Evolutionary conservation across 2,329 filamentous ascomycete genomes (phyloP), one percentile per base, ranked within the genome.

Genomic region (Trichophyton mentagrophytes): DNA sequence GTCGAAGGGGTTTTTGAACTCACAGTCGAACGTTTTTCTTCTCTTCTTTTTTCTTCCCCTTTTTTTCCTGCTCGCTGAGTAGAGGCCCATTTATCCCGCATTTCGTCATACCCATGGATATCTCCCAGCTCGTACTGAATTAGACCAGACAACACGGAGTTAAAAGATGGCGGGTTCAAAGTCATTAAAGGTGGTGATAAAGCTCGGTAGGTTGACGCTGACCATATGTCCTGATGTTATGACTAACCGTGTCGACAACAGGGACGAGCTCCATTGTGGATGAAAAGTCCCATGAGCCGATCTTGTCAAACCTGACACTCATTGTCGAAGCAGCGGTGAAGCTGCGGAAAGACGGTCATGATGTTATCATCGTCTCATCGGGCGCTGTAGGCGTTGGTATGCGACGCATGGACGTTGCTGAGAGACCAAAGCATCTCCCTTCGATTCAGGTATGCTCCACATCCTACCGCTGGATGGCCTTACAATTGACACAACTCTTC

Each of bases 261-360:
- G 93, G 93, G 68, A 97, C 93, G 55, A 96, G 90, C 74, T 97
- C 93, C n/a, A 97, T 99, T 67, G 91, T 99, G 65, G 90, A 97
- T 76, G 93, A 99, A 73, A 88, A 86, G 71, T 95, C 89, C 22
- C 93, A 96, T 76, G 89, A 96, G 71, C 93, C 93, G 2, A 83
- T 96, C 40, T 82, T 99, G 44, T 93, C 91, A 3, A 95, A 90
- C 67, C 79, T 99, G 61, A 91, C 88, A 63, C 79, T 92, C 63
- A 96, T 99, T 66, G 93, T 97, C 65, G 90, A 97, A 76, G 97
- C 93, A 20, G 90, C 90, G 13, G 87, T 92, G 60, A 88, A 85
- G 70, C 80, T 99, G 49, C 85, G 86, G 66, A 87, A 91, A 74
- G 88, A 95, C 84, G 93, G 93, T 57, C 91, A 99, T 73, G 85